Evolutionary conservation across 768 basidiomycete species (phyloP), one percentile per base, ranked within the genome.

Genomic region (Solioccasus polychromus): DNA sequence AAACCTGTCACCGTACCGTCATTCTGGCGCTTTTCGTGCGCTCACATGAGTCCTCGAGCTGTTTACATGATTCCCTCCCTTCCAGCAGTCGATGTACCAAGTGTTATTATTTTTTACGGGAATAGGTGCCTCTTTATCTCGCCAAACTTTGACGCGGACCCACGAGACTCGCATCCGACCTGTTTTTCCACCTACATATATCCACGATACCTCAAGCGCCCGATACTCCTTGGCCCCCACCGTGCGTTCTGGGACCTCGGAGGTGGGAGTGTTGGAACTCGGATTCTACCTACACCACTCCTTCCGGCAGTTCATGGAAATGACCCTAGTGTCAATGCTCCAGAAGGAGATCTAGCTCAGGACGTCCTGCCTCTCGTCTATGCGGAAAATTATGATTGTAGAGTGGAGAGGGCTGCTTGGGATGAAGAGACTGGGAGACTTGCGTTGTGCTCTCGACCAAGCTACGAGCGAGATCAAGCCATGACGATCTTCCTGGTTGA

Each of bases 211-310:
- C 39, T 48, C 30, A 44, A 45, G 20, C 29, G 35, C 10, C 46
- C 39, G 11, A 29, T 44, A 42, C 39, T 47, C 4, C 29, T 48
- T 14, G 46, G 46, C 19, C 46, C 51, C 14, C 46, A 52, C 12
- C 46, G 51, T 35, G 51, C 51, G 22, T 52, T 52, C 25, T 52
- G 51, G 51, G 51, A 52, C 20, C 45, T 44, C 24, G 51, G 51
- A 12, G 39, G 23, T 20, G 46, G 45, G 5, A 30, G 43, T 11
- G 28, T 52, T 15, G 46, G 42, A 1, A 47, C 44, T 7, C 35
- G 51, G 7, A 25, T 32, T 8, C 18, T 48, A 14, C 46, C 51
- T 4, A 18, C 43, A 10, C 46, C 51, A 8, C n/a, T 39, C 8
- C 39, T 37, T 2, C 46, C 51, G 2, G 39, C 30, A 7, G 45